phyloP scores from a whole-genome alignment of 768 basidiomycete genomes.

The Xerocomus brunneocitrinus region DNA sequence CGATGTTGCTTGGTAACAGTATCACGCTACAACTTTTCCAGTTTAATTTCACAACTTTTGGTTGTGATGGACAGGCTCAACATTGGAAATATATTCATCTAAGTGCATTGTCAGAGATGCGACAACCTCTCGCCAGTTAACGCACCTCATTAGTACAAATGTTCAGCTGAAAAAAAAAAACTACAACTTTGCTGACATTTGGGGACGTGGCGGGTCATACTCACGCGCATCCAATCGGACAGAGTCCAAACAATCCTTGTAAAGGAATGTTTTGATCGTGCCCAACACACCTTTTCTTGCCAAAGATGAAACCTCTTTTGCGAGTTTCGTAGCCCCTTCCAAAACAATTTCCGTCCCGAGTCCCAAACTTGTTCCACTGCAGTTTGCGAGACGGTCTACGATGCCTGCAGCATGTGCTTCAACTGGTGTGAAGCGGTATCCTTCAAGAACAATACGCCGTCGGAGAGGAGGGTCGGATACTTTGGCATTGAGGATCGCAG shows the following conservation, averaged over 20 bases:
- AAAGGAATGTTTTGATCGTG: conserved; percentile 61
- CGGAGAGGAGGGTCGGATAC: conserved; percentile 52
- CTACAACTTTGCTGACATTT: conserved; percentile 16
- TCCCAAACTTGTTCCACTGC: conserved; percentile 36
- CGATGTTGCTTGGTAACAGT: conserved; percentile 16
- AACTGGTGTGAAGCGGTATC: conserved; percentile 67
- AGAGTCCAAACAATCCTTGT: conserved; percentile 47
- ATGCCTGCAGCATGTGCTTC: conserved; percentile 67
- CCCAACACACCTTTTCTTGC: conserved; percentile 67
- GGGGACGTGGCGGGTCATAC: conserved; percentile 5
- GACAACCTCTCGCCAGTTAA: not conserved
- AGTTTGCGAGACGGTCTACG: conserved; percentile 54
- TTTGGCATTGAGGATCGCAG: conserved; percentile 59
- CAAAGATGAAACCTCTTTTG: conserved; percentile 45
- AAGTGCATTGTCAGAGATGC: conserved; percentile 2
- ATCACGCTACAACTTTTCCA: not conserved
- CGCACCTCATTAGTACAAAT: conserved; percentile 7
- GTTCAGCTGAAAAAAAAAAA: not conserved
- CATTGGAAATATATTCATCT: not conserved
- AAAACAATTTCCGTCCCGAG: conserved; percentile 58
- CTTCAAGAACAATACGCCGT: conserved; percentile 76
- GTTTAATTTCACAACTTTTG: not conserved
- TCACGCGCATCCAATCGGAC: conserved; percentile 26
- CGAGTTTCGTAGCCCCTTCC: conserved; percentile 60
- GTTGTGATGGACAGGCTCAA: conserved; percentile 6